Percentiles rank a stretch among this genome's conserved stretches.
Evolutionary conservation across 225 moss, liverwort and hornwort genomes (phyloP).

Genomic region (Neckera pumila): DNA sequence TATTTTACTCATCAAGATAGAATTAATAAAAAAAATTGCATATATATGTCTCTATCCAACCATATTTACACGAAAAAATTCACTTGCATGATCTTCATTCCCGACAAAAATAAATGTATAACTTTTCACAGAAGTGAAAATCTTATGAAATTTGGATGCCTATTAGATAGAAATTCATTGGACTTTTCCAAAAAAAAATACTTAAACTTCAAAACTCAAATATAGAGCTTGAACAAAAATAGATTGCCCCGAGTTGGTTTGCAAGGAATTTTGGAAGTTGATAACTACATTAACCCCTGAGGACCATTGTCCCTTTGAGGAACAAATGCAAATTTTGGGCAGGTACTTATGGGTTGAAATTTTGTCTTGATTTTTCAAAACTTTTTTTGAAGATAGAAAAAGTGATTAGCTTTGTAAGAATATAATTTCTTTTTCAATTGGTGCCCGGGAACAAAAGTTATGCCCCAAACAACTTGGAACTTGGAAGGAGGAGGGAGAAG

Average conservation of each 20-base stretch:
- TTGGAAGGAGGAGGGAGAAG: too few species aligned
- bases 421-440: too few species aligned
- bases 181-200: fast-evolving
- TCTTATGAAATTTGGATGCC: fast-evolving
- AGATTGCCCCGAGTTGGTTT: fast-evolving
- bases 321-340: too few species aligned
- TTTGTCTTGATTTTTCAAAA: too few species aligned
- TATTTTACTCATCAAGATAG: background rate
- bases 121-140: fast-evolving
- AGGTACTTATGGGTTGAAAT: too few species aligned
- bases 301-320: too few species aligned
- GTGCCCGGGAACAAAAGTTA: too few species aligned
- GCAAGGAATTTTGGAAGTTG: background rate
- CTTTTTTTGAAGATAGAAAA: too few species aligned
- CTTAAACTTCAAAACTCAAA: fast-evolving
- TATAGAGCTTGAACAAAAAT: fast-evolving
- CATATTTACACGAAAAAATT: background rate
- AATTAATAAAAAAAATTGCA: background rate
- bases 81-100: fast-evolving
- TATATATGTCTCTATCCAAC: background rate
- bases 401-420: too few species aligned
- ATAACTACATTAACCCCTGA: too few species aligned
- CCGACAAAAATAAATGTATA: fast-evolving
- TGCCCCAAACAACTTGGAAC: too few species aligned
- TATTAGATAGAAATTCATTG: background rate